phyloP scores from a whole-genome alignment of 2,329 filamentous ascomycete species.

The Cytospora chrysosperma region DNA sequence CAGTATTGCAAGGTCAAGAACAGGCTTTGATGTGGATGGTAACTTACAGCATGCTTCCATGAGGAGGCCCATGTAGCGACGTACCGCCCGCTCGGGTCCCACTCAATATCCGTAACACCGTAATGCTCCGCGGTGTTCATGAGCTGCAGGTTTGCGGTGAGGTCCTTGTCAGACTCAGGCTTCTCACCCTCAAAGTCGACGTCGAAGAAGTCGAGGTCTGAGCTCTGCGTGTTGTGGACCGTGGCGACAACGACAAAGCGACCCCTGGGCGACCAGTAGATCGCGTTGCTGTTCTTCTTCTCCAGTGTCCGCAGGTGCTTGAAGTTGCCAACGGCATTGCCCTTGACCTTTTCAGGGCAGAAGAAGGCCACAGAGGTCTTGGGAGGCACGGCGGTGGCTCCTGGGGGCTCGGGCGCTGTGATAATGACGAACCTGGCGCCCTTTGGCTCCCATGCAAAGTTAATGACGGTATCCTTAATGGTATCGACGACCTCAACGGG shows the following conservation, averaged over 20 bases:
- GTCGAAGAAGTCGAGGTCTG: constrained; percentile 96
- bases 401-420: constrained; percentile 81
- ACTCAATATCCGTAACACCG: constrained; percentile 95
- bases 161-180: constrained; percentile 86
- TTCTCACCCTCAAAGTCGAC: constrained; percentile 98
- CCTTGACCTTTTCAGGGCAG: constrained; percentile 93
- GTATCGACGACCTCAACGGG: constrained; percentile 97
- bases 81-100: constrained; percentile 94
- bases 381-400: constrained; percentile 77
- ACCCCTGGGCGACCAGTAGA: constrained; percentile 97
- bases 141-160: constrained; percentile 90
- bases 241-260: constrained; percentile 94
- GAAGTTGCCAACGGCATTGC: constrained; percentile 80
- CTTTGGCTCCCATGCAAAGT: constrained; percentile 99
- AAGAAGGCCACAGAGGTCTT: constrained; percentile 97
- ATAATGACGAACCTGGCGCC: constrained; percentile 97
- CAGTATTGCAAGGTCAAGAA: constrained; percentile 20
- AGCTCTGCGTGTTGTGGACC: constrained; percentile 87
- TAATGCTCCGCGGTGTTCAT: constrained; percentile 96
- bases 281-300: constrained; percentile 99
- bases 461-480: constrained; percentile 98
- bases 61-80: constrained; percentile 90
- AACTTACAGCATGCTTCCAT: constrained; percentile 91
- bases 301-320: constrained; percentile 92
- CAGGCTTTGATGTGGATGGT: neutral